Evolutionary conservation across 169 alveolate species (phyloP), one percentile per base, ranked within the genome.

Genomic region (Miamiensis avidus): DNA sequence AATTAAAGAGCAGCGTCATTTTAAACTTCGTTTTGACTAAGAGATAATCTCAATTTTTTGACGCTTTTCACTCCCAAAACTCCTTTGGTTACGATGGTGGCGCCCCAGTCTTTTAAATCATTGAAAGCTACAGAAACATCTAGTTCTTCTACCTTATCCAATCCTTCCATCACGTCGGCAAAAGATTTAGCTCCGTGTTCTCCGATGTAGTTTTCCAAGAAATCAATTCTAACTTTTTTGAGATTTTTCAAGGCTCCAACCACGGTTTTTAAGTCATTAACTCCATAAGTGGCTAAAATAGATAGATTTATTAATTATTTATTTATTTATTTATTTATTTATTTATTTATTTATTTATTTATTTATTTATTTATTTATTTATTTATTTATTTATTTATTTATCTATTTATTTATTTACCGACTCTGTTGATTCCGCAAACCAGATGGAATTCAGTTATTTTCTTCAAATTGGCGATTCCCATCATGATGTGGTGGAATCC

Each of bases 171-270:
- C 34, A 64, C 33, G 34, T 79, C 77, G 20, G 29, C 65, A 49
- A 79, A 69, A 28, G 28, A 29, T 0, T 34, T 28, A 64, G 77
- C 84, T 27, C 65, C 65, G 31, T 69, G 75, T 34, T 79, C 84
- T 26, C 84, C 84, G 30, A 79, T 34, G 64, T 69, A 79, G n/a
- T 79, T 79, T 79, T 79, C 84, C 34, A 34, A 49, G 49, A 26
- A 79, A 65, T 79, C 73, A 30, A 79, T 29, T 34, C 49, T 30
- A 28, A 79, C 65, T 79, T 49, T 79, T 29, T 79, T 79, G 0
- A 79, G 49, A 20, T 79, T 79, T 28, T 31, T 29, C 30, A 79
- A 79, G 29, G 76, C 31, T 34, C 75, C 34, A 31, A 34, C 34
- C 34, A 65, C 84, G 29, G 65, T 65, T 72, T 79, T 79, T 31